These are phyloP conservation scores for Pleurotus djamor DNA, from an alignment of 768 basidiomycete species.

Conservation along the genomic window DNA sequence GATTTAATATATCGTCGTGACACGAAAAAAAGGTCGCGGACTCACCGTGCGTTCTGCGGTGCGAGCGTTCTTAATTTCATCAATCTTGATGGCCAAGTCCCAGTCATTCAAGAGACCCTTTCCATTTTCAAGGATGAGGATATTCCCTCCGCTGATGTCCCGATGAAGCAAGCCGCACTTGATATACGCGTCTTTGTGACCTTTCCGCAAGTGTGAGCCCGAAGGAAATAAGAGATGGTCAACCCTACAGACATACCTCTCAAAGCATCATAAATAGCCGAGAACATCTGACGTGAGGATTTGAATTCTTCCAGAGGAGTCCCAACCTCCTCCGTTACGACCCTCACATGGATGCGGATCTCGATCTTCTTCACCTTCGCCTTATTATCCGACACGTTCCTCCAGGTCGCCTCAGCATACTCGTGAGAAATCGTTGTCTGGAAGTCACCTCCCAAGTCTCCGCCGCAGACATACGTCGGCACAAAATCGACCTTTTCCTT, in stretches of 20 bases:
- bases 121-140: not conserved
- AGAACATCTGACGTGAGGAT: not conserved
- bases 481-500: slow-evolving; percentile 14
- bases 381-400: not conserved
- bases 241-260: not conserved
- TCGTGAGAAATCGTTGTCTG: not conserved
- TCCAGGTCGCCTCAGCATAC: not conserved
- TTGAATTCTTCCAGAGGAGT: not conserved
- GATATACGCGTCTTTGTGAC: slow-evolving; percentile 8
- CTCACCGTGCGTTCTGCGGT: slow-evolving; percentile 5
- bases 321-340: not conserved
- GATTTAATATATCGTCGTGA: not conserved
- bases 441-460: slow-evolving; percentile 17
- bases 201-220: slow-evolving; percentile 9
- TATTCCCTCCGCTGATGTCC: slow-evolving; percentile 9
- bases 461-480: slow-evolving; percentile 22
- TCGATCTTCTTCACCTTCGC: not conserved
- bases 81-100: slow-evolving; percentile 2
- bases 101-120: slow-evolving; percentile 8
- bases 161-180: slow-evolving; percentile 7
- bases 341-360: not conserved
- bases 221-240: not conserved
- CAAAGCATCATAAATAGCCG: not conserved
- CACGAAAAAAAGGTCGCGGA: not conserved
- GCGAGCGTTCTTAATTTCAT: not conserved